These are phyloP conservation scores for Quercus aquifolioides DNA, from an alignment of 306 rosid species.

Conservation along the genomic window DNA sequence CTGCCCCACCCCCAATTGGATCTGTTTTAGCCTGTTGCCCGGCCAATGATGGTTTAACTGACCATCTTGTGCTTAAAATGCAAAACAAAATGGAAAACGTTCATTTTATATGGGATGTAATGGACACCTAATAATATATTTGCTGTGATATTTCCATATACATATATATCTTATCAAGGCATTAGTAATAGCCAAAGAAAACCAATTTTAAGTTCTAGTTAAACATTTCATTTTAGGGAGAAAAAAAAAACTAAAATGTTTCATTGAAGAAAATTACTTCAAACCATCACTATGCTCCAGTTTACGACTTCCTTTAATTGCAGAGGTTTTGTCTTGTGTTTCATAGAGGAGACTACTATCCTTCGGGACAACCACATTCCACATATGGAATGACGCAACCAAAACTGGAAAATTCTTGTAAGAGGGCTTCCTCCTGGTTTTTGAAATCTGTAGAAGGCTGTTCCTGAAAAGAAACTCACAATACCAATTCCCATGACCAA, in stretches of 20 bases:
- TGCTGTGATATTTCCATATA: too few species aligned
- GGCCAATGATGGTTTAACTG: too few species aligned
- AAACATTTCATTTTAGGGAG: not conserved
- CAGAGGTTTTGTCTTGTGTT: conserved; percentile 13
- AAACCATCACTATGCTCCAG: conserved; percentile 24
- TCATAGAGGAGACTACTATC: conserved; percentile 24
- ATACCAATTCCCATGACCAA: conserved; percentile 26
- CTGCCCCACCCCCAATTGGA: too few species aligned
- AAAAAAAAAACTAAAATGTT: not conserved
- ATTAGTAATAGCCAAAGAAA: not conserved
- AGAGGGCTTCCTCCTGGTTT: conserved; percentile 37
- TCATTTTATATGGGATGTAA: too few species aligned
- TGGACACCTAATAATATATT: too few species aligned
- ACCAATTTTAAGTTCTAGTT: not conserved
- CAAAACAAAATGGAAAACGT: too few species aligned
- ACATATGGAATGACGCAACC: conserved; percentile 23
- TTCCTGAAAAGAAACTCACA: conserved; percentile 27
- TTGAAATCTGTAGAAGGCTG: conserved; percentile 29
- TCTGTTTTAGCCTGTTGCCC: too few species aligned
- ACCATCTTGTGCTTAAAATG: too few species aligned
- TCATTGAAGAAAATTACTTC: conserved; percentile 8
- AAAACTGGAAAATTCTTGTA: conserved; percentile 32
- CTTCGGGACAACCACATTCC: conserved; percentile 11
- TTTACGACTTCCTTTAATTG: conserved; percentile 22
- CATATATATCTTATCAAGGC: too few species aligned